These are phyloP conservation scores for Westerdykella sp. DNA, from an alignment of 2,329 filamentous ascomycete species.

Conservation along the genomic window DNA sequence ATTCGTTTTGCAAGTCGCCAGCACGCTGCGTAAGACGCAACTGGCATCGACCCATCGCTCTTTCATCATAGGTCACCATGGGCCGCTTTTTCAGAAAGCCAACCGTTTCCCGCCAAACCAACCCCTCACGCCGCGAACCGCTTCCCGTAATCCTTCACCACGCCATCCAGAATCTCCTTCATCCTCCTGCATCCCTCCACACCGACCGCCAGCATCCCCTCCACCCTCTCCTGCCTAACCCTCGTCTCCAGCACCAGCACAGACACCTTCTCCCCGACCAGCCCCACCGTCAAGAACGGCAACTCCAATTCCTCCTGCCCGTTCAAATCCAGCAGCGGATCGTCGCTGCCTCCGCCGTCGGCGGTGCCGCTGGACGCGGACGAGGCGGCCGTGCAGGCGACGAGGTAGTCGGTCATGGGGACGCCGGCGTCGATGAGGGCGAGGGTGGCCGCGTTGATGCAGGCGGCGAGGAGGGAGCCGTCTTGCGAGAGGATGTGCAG, in stretches of 20 bases:
- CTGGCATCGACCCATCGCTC: too few species aligned
- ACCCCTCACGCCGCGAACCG: slow-evolving; percentile 14
- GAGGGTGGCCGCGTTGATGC: slow-evolving; percentile 84
- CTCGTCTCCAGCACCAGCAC: slow-evolving; percentile 82
- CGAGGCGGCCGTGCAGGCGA: slow-evolving; percentile 79
- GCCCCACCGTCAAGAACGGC: slow-evolving; percentile 80
- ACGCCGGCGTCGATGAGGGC: slow-evolving; percentile 92
- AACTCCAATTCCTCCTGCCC: slow-evolving; percentile 77
- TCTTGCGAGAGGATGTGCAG: slow-evolving; percentile 87
- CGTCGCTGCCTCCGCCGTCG: slow-evolving; percentile 60
- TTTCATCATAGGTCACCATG: not conserved
- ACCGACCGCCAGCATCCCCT: slow-evolving; percentile 88
- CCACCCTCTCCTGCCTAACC: slow-evolving; percentile 72
- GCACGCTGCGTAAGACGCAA: too few species aligned
- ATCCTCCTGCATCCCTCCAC: slow-evolving; percentile 89
- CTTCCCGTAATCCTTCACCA: slow-evolving; percentile 50
- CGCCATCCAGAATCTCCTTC: slow-evolving; percentile 69
- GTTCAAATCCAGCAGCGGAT: slow-evolving; percentile 76
- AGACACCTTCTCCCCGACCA: slow-evolving; percentile 70
- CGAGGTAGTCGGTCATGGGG: slow-evolving; percentile 88
- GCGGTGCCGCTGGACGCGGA: slow-evolving; percentile 49
- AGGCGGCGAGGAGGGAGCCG: slow-evolving; percentile 80
- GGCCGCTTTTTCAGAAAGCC: not conserved
- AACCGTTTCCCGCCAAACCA: slow-evolving; percentile 1
- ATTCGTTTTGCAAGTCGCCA: too few species aligned